Base-by-base conservation (phyloP, 129 eudicot species). In the Pseudognaphalium luteoalbum region DNA sequence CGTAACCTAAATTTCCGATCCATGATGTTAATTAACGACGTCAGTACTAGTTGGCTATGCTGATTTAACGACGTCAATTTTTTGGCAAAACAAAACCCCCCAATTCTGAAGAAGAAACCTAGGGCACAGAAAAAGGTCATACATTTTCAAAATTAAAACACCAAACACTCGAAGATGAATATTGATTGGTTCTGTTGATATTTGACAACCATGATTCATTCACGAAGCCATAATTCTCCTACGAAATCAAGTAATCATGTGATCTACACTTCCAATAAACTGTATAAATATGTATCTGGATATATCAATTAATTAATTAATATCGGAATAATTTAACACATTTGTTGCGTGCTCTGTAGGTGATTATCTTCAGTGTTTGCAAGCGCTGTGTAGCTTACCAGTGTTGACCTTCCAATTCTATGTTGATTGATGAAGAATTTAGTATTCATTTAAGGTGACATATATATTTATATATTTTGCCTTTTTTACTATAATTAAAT, bases 381-480 rank as follows among this genome's bases (percentile, higher is more conserved):
- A 7, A 6, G 47, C 14, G 56, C 34, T 76, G 54, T 21, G 41
- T 54, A 30, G 30, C 19, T 75, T 16, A 65, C 52, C 20, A 7
- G 66, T 65, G 51, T 65, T 66, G 10, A 47, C 70, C 20, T 11
- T 78, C 14, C 30, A 70, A 32, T 78, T 70, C 1, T 44, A 76
- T 78, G 82, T 70, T 21, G 47, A 50, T 70, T 78, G 70, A 61
- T 78, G 71, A 44, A 78, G 61, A 70, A 33, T 28, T 61, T 70
- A 5, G 19, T 30, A 41, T 78, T 78, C 20, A 78, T 70, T 19
- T 76, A 78, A 44, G 82, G 76, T 78, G 41, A 70, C 50, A 70
- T 47, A 70, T 47, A n/a, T 56, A 56, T 7, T 56, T 20, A 56
- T 56, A 56, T 54, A 3, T 20, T 5, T 56, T 56, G 2, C 62